Evolutionary conservation across 2,329 filamentous ascomycete species (phyloP).

Genomic region (Ilyonectria destructans): DNA sequence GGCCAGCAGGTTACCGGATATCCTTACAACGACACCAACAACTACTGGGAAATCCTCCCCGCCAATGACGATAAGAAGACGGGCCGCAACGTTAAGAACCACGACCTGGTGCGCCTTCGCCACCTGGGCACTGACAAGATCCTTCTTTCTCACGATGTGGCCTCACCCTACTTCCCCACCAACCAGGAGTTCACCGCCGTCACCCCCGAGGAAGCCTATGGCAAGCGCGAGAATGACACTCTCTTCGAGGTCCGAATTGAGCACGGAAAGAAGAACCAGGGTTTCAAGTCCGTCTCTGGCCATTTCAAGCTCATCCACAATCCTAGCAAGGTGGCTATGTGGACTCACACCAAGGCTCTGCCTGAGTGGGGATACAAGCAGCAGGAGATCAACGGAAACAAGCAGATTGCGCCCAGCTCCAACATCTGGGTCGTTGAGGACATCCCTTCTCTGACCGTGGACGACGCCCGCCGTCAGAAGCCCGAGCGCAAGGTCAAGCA

Average conservation of each 20-base stretch:
- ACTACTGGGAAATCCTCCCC: conserved; percentile 95
- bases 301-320: conserved; percentile 97
- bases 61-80: conserved; percentile 70
- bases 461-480: conserved; percentile 82
- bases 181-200: conserved; percentile 99
- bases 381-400: conserved; percentile 99
- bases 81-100: conserved; percentile 82
- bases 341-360: conserved; percentile 96
- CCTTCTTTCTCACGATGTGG: conserved; percentile 95
- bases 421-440: conserved; percentile 97
- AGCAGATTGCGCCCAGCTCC: conserved; percentile 89
- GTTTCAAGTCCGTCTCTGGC: conserved; percentile 91
- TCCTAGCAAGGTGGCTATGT: conserved; percentile 98
- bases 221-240: conserved; percentile 86
- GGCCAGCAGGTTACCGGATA: conserved; percentile 99
- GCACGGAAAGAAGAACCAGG: conserved; percentile 83
- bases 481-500: conserved; percentile 85
- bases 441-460: conserved; percentile 83
- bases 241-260: conserved; percentile 95
- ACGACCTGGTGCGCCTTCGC: conserved; percentile 88
- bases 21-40: conserved; percentile 98
- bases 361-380: conserved; percentile 98
- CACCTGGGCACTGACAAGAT: conserved; percentile 90
- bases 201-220: conserved; percentile 79
- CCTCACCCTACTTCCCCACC: conserved; percentile 94